A percentile compares a stretch with the other conserved stretches of the same genome.
phyloP scores from a whole-genome alignment of 2,329 filamentous ascomycete species.

The Leptodontidium sp. region DNA sequence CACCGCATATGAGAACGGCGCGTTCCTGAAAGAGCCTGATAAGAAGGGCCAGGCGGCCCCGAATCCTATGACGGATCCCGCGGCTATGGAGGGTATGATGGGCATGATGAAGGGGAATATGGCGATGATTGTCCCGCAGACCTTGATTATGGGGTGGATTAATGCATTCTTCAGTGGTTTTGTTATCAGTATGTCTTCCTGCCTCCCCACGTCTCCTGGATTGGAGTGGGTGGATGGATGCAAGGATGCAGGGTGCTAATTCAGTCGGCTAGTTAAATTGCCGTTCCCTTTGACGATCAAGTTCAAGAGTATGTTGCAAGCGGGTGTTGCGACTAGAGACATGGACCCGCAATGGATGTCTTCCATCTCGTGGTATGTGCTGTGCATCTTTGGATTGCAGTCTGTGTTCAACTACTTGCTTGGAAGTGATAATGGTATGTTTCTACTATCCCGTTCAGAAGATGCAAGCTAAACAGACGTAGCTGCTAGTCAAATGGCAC shows the following conservation, averaged over 20 bases:
- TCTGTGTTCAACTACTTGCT: conserved; percentile 97
- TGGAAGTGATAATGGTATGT: conserved; percentile 91
- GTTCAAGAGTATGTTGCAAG: conserved; percentile 99
- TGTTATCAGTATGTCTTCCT: conserved; percentile 80
- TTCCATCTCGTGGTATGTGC: conserved; percentile 97
- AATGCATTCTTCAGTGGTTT: conserved; percentile 99
- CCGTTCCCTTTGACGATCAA: conserved; percentile 97
- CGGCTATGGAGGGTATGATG: conserved; percentile 99
- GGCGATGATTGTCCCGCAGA: conserved; percentile 99
- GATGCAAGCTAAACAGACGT: conserved; percentile 27
- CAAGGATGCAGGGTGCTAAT: conserved; percentile 27
- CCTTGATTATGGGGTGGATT: conserved; percentile 99
- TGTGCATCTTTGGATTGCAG: conserved; percentile 95
- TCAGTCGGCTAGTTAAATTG: conserved; percentile 75
- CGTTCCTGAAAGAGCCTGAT: conserved; percentile 89
- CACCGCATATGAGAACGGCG: conserved; percentile 84
- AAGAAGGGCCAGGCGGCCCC: conserved; percentile 84
- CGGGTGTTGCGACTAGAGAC: conserved; percentile 92
- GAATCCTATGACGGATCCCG: conserved; percentile 95
- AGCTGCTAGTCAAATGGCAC: conserved; percentile 92
- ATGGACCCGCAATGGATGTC: conserved; percentile 99
- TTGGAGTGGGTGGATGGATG: not conserved
- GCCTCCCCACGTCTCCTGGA: not conserved
- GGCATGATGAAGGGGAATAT: conserved; percentile 99
- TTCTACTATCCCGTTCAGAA: not conserved